Evolutionary conservation across 345 rosid species (phyloP), one percentile per base, ranked within the genome.

Genomic region (Lumnitzera littorea): DNA sequence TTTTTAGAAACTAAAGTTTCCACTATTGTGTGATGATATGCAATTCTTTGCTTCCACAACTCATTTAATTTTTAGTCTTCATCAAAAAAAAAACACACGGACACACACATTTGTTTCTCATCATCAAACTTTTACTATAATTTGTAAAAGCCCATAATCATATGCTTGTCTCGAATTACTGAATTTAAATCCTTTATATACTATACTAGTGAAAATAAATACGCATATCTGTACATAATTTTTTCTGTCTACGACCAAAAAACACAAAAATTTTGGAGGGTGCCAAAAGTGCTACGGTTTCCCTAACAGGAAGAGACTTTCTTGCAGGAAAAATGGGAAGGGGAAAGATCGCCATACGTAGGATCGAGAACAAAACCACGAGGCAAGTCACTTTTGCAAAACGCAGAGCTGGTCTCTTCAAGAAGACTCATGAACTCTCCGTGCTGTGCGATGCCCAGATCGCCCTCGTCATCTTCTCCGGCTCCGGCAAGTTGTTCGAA

Each of bases 371-470:
- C 67, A 69, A 60, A 47, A 72, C 74, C 1, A 62, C 79, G 0
- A 78, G 82, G 57, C 77, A 78, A 72, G 79, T 78, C 36, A 78
- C 82, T 2, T 78, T 74, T 43, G 62, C 72, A 17, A 79, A 79
- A 69, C 77, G 83, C 62, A 72, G 83, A 56, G 72, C 14, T 50
- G 83, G 83, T 58, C 78, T 79, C 62, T 64, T 75, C 20, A 79
- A 79, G 78, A 79, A 79, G 70, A 70, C 78, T 12, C 67, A 61
- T 27, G 83, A 79, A 62, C 80, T 79, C 31, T 67, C 83, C 55
- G 71, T 79, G 61, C 76, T 79, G 24, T 79, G 83, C 5, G 83
- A 79, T 20, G 83, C 80, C 56, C 74, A 79, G 64, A 75, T 79
- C 61, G 83, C 72, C n/a, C 76, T 75, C 64, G 73, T 79, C 56